Evolutionary conservation across 768 basidiomycete species (phyloP).

Genomic region (Galerina marginata): DNA sequence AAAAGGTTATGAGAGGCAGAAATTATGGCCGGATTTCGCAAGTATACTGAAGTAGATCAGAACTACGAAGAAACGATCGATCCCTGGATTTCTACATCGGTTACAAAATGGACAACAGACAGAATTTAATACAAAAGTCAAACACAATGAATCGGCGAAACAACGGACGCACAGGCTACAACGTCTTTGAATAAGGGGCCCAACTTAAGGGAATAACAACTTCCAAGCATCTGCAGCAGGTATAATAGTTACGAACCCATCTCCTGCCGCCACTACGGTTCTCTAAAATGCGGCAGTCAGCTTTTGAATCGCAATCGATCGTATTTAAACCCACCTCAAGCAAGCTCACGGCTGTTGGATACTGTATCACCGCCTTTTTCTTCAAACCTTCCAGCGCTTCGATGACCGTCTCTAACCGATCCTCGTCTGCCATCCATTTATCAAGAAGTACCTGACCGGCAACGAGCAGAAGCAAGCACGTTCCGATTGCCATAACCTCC

Average conservation of each 20-base stretch:
- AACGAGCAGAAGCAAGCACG: constrained; percentile 9
- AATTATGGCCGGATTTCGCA: too few species aligned
- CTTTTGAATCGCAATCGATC: neutral
- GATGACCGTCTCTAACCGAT: neutral
- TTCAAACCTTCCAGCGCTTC: constrained; percentile 5
- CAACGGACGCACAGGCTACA: too few species aligned
- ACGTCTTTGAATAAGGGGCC: too few species aligned
- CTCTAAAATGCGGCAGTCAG: neutral
- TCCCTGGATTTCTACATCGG: too few species aligned
- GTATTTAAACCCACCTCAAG: neutral
- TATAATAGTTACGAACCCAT: neutral
- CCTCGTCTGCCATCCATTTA: neutral
- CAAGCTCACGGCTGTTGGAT: neutral
- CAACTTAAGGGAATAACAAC: neutral
- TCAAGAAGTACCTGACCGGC: neutral
- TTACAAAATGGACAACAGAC: too few species aligned
- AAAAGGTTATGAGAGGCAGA: too few species aligned
- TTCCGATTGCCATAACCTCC: neutral
- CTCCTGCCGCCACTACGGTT: neutral
- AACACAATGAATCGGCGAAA: too few species aligned
- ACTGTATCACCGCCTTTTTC: neutral
- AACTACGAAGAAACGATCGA: too few species aligned
- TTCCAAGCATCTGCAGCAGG: neutral
- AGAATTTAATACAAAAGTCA: too few species aligned
- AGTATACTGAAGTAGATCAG: too few species aligned